phyloP scores from a whole-genome alignment of 192 early-diverging fungal genomes.

The Oehlia diaphana region DNA sequence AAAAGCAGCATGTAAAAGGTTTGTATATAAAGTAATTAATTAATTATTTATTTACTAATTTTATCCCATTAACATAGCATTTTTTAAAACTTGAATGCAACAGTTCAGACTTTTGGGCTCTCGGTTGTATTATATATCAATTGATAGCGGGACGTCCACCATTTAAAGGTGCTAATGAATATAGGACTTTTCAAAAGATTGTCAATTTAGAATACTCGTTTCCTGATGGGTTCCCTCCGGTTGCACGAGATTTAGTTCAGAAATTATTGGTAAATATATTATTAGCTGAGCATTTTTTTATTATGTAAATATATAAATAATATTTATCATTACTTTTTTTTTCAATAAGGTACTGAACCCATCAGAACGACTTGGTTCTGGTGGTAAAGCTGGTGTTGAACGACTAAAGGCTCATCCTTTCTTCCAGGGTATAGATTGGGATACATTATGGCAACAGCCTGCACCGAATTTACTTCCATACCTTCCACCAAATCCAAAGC shows the following conservation, averaged over 20 bases:
- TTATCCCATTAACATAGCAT: neutral
- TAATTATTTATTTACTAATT: neutral
- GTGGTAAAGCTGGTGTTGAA: constrained; percentile 50
- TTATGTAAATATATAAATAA: too few species aligned
- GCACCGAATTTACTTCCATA: constrained; percentile 53
- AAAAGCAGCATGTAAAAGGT: constrained; percentile 76
- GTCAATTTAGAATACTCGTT: constrained; percentile 84
- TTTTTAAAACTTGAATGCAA: neutral
- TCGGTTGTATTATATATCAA: constrained; percentile 93
- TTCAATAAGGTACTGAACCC: constrained; percentile 50
- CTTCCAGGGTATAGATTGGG: constrained; percentile 81
- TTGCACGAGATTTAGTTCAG: constrained; percentile 76
- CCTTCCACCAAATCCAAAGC: constrained; percentile 37
- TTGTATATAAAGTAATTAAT: neutral
- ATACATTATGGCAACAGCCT: constrained; percentile 48
- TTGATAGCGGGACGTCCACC: constrained; percentile 86
- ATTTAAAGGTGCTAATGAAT: constrained; percentile 94
- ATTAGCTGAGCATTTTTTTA: neutral
- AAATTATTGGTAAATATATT: constrained; percentile 58
- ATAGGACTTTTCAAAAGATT: constrained; percentile 96
- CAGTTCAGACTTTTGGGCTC: constrained; percentile 79
- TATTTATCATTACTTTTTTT: neutral
- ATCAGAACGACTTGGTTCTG: constrained; percentile 60
- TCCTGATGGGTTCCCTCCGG: constrained; percentile 70
- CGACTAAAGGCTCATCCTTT: constrained; percentile 78